Evolutionary conservation across 192 early-diverging fungal species (phyloP).

Genomic region (Rhizophlyctis rosea): DNA sequence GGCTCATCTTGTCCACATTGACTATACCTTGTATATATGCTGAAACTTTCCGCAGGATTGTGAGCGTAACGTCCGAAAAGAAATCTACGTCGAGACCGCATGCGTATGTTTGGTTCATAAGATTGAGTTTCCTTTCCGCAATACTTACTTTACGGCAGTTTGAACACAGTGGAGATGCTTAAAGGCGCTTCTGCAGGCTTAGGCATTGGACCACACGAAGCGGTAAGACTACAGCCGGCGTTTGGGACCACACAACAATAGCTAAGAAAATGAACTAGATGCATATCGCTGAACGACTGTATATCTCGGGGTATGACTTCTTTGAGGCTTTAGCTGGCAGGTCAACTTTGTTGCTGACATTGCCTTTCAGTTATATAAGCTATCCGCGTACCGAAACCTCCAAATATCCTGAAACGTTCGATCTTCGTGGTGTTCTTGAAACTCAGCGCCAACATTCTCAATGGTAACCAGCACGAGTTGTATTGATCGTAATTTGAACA

Average conservation of each 20-base stretch:
- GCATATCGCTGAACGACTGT: neutral
- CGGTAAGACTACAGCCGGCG: slow-evolving; percentile 62
- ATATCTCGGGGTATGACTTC: neutral
- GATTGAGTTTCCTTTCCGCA: neutral
- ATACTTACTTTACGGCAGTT: slow-evolving; percentile 59
- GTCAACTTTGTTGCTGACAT: neutral
- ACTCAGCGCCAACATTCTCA: slow-evolving; percentile 45
- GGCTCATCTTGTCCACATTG: neutral
- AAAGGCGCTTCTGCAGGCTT: slow-evolving; percentile 73
- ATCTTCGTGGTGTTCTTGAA: slow-evolving; percentile 61
- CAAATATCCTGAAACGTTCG: slow-evolving; percentile 73
- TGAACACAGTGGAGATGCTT: slow-evolving; percentile 91
- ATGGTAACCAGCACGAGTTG: neutral
- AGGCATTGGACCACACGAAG: slow-evolving; percentile 68
- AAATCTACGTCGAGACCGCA: slow-evolving; percentile 5
- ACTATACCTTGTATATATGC: neutral
- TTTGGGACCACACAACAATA: no score
- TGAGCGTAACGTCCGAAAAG: neutral
- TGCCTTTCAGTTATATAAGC: slow-evolving; percentile 73
- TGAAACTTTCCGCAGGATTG: slow-evolving; percentile 1
- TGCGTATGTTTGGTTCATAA: neutral
- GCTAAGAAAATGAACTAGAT: neutral
- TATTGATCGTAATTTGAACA: neutral
- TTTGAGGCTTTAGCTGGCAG: neutral
- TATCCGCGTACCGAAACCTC: slow-evolving; percentile 98